Conservation (phyloP, 2,329 filamentous ascomycete genomes). For the Stagonosporopsis chrysanthemi region DNA sequence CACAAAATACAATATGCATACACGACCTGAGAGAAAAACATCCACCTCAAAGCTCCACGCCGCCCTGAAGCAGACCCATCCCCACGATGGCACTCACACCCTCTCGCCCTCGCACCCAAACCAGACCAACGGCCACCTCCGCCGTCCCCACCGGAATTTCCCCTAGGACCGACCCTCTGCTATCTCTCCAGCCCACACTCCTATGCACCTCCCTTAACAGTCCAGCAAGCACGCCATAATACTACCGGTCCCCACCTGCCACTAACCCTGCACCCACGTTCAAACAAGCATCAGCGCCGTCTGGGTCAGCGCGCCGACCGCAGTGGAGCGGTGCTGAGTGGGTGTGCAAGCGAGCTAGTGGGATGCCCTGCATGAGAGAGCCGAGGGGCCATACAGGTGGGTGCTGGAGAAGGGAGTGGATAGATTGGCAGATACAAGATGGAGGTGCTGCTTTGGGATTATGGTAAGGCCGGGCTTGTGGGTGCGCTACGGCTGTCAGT, state of each 20-base stretch:
- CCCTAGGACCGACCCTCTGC: background rate
- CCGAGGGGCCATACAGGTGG: background rate
- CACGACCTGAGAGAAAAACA: background rate
- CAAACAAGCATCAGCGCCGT: constrained; percentile 14
- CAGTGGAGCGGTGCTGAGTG: background rate
- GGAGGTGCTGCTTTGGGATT: background rate
- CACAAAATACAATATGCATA: background rate
- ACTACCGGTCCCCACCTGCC: background rate
- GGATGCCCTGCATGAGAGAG: background rate
- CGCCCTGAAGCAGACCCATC: background rate
- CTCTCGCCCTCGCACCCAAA: background rate
- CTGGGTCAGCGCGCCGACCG: background rate
- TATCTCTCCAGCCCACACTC: background rate
- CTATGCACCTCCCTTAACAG: background rate
- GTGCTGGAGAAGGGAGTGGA: background rate
- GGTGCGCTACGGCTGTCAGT: background rate
- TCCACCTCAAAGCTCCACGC: background rate
- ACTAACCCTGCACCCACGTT: constrained; percentile 10
- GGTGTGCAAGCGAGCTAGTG: background rate
- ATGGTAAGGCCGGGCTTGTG: background rate
- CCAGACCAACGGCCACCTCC: constrained; percentile 5
- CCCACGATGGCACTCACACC: background rate
- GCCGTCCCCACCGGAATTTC: constrained; percentile 1
- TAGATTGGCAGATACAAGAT: background rate
- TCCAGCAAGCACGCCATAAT: background rate